These are phyloP conservation scores for Tricholoma sp. DNA, from an alignment of 768 basidiomycete species.

Conservation along the genomic window DNA sequence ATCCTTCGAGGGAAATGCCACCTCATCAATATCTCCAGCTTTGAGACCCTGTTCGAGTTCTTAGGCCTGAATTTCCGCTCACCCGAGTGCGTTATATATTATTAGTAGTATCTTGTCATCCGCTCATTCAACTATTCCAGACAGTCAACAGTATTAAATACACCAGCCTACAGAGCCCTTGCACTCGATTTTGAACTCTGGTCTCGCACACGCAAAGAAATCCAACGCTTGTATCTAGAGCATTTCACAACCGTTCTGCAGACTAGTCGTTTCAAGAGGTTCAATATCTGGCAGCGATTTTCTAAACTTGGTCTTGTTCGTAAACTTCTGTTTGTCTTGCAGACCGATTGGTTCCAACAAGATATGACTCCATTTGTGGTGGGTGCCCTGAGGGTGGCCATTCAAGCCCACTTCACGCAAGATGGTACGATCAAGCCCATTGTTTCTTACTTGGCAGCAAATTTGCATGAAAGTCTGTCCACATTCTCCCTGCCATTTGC, in stretches of 20 bases:
- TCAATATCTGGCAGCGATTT: constrained; percentile 73
- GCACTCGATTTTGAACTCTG: constrained; percentile 91
- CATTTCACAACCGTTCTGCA: constrained; percentile 76
- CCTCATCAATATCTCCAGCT: constrained; percentile 74
- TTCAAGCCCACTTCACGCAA: constrained; percentile 62
- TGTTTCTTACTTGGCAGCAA: constrained; percentile 80
- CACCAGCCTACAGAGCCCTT: constrained; percentile 74
- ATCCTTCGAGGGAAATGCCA: constrained; percentile 68
- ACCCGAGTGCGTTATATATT: constrained; percentile 56
- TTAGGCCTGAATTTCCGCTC: constrained; percentile 78
- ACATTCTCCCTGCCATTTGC: background rate
- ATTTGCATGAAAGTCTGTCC: constrained; percentile 59
- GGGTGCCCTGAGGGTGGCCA: constrained; percentile 55
- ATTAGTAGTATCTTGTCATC: background rate
- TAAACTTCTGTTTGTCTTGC: constrained; percentile 76
- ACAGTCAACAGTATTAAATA: constrained; percentile 77
- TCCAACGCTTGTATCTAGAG: constrained; percentile 75
- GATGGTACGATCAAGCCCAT: constrained; percentile 82
- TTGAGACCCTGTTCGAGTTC: constrained; percentile 82
- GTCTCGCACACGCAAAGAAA: constrained; percentile 63
- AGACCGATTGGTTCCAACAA: constrained; percentile 69
- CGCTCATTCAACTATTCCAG: constrained; percentile 28
- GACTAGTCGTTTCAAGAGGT: constrained; percentile 67
- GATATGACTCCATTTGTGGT: constrained; percentile 48
- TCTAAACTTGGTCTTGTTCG: constrained; percentile 67